Conservation (phyloP, 805 yeast species). For the Candida yuanshanica region DNA sequence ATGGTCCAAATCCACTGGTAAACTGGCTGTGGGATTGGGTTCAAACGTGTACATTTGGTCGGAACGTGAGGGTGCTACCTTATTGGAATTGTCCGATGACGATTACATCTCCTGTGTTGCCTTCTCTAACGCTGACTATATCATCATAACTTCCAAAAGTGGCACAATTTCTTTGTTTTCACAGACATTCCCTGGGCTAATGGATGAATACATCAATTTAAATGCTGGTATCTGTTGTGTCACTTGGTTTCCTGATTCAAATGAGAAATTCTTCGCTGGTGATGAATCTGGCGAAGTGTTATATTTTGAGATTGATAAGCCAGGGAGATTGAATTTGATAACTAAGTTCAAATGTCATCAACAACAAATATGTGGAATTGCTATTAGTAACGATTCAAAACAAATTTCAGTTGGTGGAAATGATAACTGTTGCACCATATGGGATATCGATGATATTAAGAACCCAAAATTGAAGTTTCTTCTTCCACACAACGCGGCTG, state of each 20-base stretch:
- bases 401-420: conserved; percentile 80
- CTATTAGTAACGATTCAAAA: conserved; percentile 45
- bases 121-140: conserved; percentile 41
- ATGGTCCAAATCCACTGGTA: conserved; percentile 52
- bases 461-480: conserved; percentile 41
- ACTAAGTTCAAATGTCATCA: conserved; percentile 39
- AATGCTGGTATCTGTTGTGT: conserved; percentile 49
- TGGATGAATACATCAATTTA: conserved; percentile 21
- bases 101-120: conserved; percentile 53
- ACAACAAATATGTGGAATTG: conserved; percentile 63
- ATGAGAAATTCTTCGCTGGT: conserved; percentile 47
- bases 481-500: conserved; percentile 76
- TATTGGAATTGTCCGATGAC: conserved; percentile 32
- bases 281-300: conserved; percentile 58
- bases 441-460: conserved; percentile 49
- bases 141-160: conserved; percentile 52
- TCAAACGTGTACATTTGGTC: conserved; percentile 59
- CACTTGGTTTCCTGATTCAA: conserved; percentile 47
- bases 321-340: conserved; percentile 19
- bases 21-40: conserved; percentile 64
- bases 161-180: conserved; percentile 49
- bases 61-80: conserved; percentile 39
- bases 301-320: conserved; percentile 26
- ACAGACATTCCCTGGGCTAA: conserved; percentile 20
- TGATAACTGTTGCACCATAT: conserved; percentile 72